phyloP scores from a whole-genome alignment of 1,284 basidiomycete species.

The Irpex lacteus region DNA sequence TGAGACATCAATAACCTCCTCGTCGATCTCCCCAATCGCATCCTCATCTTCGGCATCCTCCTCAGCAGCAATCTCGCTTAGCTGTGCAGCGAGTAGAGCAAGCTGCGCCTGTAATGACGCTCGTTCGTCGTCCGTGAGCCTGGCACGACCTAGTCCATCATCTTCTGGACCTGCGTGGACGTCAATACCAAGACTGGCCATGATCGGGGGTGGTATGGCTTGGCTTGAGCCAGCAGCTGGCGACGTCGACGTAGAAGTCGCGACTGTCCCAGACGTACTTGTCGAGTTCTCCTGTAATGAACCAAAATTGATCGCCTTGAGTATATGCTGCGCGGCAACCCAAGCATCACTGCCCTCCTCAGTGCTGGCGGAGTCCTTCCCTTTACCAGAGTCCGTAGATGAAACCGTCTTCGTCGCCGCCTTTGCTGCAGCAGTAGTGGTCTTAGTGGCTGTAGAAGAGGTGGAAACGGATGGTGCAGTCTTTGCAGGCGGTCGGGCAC shows the following conservation, averaged over 20 bases:
- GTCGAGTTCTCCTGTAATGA: conserved; percentile 36
- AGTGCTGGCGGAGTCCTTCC: conserved; percentile 37
- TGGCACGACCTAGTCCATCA: conserved; percentile 12
- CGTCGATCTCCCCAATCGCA: not conserved
- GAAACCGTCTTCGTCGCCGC: conserved; percentile 7
- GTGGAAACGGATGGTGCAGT: not conserved
- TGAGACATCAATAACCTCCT: not conserved
- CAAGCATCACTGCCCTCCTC: conserved; percentile 51
- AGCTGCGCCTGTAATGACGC: conserved; percentile 64
- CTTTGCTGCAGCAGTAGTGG: conserved; percentile 3
- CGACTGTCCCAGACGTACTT: conserved; percentile 3
- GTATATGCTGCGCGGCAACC: conserved; percentile 72
- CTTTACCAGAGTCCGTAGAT: conserved; percentile 12
- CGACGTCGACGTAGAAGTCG: not conserved
- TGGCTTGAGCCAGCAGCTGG: conserved; percentile 1
- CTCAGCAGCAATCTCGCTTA: conserved; percentile 50
- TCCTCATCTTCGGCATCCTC: conserved; percentile 29
- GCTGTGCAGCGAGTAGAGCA: conserved; percentile 58
- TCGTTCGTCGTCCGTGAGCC: conserved; percentile 40
- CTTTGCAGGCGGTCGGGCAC: conserved; percentile 5
- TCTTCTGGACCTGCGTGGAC: conserved; percentile 8
- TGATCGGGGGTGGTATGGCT: conserved; percentile 8
- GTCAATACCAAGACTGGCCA: conserved; percentile 14
- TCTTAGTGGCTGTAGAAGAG: conserved; percentile 1
- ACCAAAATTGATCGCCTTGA: conserved; percentile 73